phyloP scores from a whole-genome alignment of 345 rosid species.

The Aquilaria yunnanensis region DNA sequence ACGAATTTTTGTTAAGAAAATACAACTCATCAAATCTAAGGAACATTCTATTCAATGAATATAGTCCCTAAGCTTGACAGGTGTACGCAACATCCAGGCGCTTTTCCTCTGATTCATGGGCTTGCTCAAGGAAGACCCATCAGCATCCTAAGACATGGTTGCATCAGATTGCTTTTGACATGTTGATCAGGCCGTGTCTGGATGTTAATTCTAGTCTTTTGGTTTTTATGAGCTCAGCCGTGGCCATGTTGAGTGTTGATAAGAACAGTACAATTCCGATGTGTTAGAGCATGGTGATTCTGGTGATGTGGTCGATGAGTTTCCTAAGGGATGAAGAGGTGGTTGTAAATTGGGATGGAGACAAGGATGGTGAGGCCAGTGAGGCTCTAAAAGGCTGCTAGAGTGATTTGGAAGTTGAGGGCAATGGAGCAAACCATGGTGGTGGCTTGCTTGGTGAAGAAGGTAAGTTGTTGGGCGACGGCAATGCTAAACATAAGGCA shows the following conservation, averaged over 20 bases:
- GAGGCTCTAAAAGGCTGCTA: constrained; percentile 69
- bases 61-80: too few relatives aligned
- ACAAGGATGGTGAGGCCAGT: constrained; percentile 35
- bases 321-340: constrained; percentile 55
- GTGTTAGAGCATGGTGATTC: constrained; percentile 72
- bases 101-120: too few relatives aligned
- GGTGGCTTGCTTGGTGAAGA: constrained; percentile 51
- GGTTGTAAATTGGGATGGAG: constrained; percentile 37
- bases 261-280: constrained; percentile 68
- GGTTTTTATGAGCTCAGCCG: too few relatives aligned
- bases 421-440: constrained; percentile 33
- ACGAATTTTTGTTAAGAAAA: too few relatives aligned
- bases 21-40: too few relatives aligned
- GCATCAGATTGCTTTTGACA: too few relatives aligned
- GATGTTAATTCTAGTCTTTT: too few relatives aligned
- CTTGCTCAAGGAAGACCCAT: too few relatives aligned
- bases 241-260: constrained; percentile 13
- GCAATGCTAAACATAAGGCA: constrained; percentile 68
- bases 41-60: too few relatives aligned
- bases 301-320: constrained; percentile 53
- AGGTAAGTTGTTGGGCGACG: constrained; percentile 65
- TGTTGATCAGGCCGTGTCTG: too few relatives aligned
- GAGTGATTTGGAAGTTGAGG: constrained; percentile 50
- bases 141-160: too few relatives aligned
- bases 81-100: too few relatives aligned